Evolutionary conservation across 805 yeast species (phyloP), one percentile per base, ranked within the genome.

Genomic region (Geotrichum ghanense): DNA sequence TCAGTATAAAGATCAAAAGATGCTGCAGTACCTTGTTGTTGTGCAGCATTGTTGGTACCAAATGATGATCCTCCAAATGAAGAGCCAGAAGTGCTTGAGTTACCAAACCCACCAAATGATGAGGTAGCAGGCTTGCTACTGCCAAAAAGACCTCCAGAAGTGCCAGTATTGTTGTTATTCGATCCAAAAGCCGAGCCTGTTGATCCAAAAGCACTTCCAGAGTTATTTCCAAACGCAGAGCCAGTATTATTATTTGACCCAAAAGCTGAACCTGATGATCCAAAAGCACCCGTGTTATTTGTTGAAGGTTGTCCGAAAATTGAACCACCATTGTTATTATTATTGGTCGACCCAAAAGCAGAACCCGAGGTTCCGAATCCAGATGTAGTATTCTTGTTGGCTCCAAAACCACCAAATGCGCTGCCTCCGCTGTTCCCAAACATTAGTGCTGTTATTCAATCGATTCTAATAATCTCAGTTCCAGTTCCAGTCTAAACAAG

Each of bases 1-100:
- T 90, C 97, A 27, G 72, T 70, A 53, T 64, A 72, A 6, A 88
- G 74, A 45, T 77, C 70, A 60, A 79, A 89, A 1, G 95, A 90
- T 54, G 73, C 78, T 6, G 72, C 65, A 0, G 81, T 75, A 3
- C 95, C 81, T 26, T 95, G 95, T 52, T 78, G 73, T 48, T 66
- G 51, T 14, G 50, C 25, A 20, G 42, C 65, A 55, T 59, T 45
- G 23, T 48, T 47, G 9, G 57, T 42, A 4, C 69, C 70, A 54
- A 63, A 66, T 23, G 55, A 59, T 22, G 54, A 59, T 45, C 62
- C 60, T 2, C 62, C 65, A 45, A 56, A 53, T 10, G 49, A 56
- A 42, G 50, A 49, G 10, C 51, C 51, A 19, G 53, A 39, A 24
- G 48, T 49, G 43, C 24, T 41, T 44, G 47, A 17, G 47, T 25